These are phyloP conservation scores for Annulohypoxylon maeteangense DNA, from an alignment of 495 filamentous ascomycete species.

Conservation along the genomic window DNA sequence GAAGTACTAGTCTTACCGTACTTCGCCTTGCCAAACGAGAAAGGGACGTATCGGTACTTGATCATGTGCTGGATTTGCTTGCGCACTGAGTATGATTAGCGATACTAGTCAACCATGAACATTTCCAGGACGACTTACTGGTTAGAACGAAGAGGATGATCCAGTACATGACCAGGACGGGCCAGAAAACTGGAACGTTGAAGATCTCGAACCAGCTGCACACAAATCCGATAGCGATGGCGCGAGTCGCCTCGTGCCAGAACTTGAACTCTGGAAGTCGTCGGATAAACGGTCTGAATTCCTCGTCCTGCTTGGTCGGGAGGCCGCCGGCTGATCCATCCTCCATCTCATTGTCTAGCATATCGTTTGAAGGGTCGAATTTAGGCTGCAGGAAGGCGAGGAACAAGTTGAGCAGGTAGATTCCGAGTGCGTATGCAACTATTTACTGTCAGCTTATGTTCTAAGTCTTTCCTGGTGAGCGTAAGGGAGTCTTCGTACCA, in stretches of 20 bases:
- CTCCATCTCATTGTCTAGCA: constrained; percentile 91
- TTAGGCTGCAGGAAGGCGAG: constrained; percentile 98
- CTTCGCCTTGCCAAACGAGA: constrained; percentile 89
- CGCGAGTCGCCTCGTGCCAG: constrained; percentile 94
- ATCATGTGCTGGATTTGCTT: constrained; percentile 99
- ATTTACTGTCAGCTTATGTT: constrained; percentile 27
- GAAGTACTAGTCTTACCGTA: constrained; percentile 70
- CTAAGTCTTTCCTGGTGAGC: background rate
- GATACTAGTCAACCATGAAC: background rate
- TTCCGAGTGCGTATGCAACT: constrained; percentile 98
- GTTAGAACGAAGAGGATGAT: constrained; percentile 93
- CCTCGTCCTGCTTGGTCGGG: constrained; percentile 93
- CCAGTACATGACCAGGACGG: constrained; percentile 97
- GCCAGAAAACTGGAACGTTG: constrained; percentile 98
- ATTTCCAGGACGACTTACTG: constrained; percentile 70
- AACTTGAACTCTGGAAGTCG: constrained; percentile 99
- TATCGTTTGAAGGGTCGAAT: constrained; percentile 96
- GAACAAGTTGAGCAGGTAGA: constrained; percentile 99
- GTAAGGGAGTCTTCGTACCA: constrained; percentile 65
- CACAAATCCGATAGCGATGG: constrained; percentile 81
- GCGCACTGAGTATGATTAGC: constrained; percentile 72
- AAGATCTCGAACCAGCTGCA: constrained; percentile 95
- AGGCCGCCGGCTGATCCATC: constrained; percentile 82
- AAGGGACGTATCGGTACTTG: constrained; percentile 99
- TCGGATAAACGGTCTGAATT: constrained; percentile 96